Base-by-base conservation (phyloP, 2,329 filamentous ascomycete species). In the Ascochyta lentis region DNA sequence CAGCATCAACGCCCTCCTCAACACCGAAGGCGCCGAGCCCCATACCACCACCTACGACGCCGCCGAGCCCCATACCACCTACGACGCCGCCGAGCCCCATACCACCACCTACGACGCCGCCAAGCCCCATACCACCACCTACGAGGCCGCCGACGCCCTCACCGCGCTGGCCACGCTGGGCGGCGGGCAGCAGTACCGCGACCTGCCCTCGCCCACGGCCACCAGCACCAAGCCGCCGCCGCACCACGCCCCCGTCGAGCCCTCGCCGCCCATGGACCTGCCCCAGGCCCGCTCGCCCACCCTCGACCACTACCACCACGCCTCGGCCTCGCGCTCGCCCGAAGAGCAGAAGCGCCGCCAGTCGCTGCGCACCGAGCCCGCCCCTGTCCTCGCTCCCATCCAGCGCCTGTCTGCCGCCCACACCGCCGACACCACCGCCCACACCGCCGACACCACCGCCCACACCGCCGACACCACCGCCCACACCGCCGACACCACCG, bases 271-370 rank as follows among this genome's bases (percentile, higher is more conserved):
- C 47, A 54, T 68, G 24, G 68, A 74, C 9, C 64, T 58, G 44
- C 66, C 68, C 24, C 69, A 73, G 23, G 38, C 59, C 24, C 76
- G 70, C 66, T 81, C 79, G 24, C 79, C 80, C 4, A 78, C 79
- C 2, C 74, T 81, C 40, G 77, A 80, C 23, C 78, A 79, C 42
- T 81, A 80, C 63, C 78, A 79, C 58, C 75, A 80, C 59, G 72
- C 73, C 40, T 78, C 78, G 35, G 72, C 73, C 40, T 78, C 78
- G 35, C 71, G 71, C 34, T 80, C 78, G 42, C 79, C 79, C 37
- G 77, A 80, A 56, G 75, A 77, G 61, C 71, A 73, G 48, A 61
- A 63, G 42, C 69, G 76, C n/a, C 70, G 75, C 39, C 78, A 66
- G 60, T 78, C 64, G 47, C 64, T 68, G 58, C 67, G 67, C 60